These are phyloP conservation scores for Trametes sp. DNA, from an alignment of 1,284 basidiomycete genomes.

Conservation along the genomic window DNA sequence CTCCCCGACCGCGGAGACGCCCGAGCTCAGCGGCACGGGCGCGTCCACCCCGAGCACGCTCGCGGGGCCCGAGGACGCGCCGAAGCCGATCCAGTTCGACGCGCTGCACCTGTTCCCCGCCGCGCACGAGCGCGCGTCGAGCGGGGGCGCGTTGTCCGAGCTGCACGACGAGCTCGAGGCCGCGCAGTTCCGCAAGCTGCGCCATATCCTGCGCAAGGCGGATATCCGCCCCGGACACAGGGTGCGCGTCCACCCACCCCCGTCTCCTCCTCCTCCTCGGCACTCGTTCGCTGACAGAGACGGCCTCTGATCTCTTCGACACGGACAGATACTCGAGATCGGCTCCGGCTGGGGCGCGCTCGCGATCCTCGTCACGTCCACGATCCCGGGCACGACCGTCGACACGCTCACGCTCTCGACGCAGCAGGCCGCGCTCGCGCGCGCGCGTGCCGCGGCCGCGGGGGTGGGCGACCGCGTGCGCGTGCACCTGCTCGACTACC, in stretches of 20 bases:
- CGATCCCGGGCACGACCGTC: constrained; percentile 63
- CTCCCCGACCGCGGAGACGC: background rate
- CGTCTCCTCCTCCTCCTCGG: background rate
- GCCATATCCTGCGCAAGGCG: constrained; percentile 61
- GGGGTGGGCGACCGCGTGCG: constrained; percentile 56
- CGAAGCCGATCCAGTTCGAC: constrained; percentile 15
- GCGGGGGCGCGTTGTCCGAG: too few species aligned
- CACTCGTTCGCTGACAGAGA: background rate
- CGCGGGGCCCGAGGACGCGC: constrained; percentile 20
- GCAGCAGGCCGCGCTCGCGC: constrained; percentile 73
- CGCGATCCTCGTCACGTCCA: constrained; percentile 67
- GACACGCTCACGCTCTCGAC: constrained; percentile 81
- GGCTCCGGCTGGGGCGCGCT: constrained; percentile 86
- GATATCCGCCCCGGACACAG: constrained; percentile 65
- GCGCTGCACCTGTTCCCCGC: constrained; percentile 21
- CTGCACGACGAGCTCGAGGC: constrained; percentile 67
- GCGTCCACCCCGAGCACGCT: constrained; percentile 28
- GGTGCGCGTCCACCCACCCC: constrained; percentile 50
- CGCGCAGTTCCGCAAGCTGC: constrained; percentile 73
- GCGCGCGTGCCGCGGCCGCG: constrained; percentile 57
- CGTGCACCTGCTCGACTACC: constrained; percentile 83
- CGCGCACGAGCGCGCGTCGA: constrained; percentile 1
- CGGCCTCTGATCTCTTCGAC: too few species aligned
- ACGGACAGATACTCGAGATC: constrained; percentile 71
- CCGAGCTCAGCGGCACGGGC: constrained; percentile 15